These are phyloP conservation scores for Ophiostoma ulmi DNA, from an alignment of 2,329 filamentous ascomycete genomes.

Conservation along the genomic window DNA sequence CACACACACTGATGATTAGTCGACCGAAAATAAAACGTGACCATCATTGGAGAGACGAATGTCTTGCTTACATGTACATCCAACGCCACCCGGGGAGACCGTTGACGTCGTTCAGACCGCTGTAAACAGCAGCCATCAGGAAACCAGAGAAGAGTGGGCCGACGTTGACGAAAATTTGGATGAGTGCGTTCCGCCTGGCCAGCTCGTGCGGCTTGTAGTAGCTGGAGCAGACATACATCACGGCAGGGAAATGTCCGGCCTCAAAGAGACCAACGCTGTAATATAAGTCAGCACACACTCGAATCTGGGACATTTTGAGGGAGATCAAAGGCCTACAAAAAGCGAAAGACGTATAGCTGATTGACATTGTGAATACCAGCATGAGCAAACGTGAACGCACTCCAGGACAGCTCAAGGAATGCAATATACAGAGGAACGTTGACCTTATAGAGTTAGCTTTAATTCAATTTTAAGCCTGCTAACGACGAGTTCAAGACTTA, in stretches of 20 bases:
- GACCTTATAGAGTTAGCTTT: background rate
- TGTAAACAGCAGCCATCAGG: slow-evolving; percentile 31
- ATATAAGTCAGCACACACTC: too few relatives aligned
- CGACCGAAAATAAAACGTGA: background rate
- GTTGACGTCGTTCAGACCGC: slow-evolving; percentile 30
- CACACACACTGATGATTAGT: slow-evolving; percentile 31
- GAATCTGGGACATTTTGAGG: background rate
- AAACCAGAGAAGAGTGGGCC: slow-evolving; percentile 32
- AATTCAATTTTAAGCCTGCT: too few relatives aligned
- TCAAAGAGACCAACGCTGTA: slow-evolving; percentile 31
- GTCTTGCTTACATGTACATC: background rate
- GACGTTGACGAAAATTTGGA: slow-evolving; percentile 31
- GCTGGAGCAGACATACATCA: slow-evolving; percentile 33
- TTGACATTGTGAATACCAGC: slow-evolving; percentile 29
- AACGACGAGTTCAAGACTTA: slow-evolving; percentile 24
- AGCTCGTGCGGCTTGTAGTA: slow-evolving; percentile 34
- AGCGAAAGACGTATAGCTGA: slow-evolving; percentile 31
- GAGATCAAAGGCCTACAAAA: slow-evolving; percentile 23
- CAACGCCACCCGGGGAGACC: background rate
- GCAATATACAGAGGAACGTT: slow-evolving; percentile 3
- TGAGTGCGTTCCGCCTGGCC: slow-evolving; percentile 32
- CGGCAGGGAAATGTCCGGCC: slow-evolving; percentile 32
- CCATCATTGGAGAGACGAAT: background rate
- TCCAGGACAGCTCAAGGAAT: background rate
- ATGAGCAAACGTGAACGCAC: slow-evolving; percentile 29